Evolutionary conservation across 225 moss, liverwort and hornwort genomes (phyloP).

Genomic region (Takakia lepidozioides): DNA sequence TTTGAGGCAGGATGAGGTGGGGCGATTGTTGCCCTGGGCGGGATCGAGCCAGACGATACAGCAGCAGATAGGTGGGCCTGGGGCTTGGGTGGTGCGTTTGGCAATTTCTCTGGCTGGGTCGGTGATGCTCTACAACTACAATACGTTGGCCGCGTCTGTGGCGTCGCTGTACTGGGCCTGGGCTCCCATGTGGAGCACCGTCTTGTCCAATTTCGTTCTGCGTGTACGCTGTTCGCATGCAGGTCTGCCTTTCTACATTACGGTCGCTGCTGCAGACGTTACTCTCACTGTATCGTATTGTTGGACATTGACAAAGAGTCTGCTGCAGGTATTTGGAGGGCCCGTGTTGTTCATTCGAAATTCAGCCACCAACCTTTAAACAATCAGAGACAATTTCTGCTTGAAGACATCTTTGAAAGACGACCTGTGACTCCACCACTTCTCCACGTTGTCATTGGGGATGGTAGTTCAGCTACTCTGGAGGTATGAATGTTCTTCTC

Average conservation of each 20-base stretch:
- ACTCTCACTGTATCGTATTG: too few relatives aligned
- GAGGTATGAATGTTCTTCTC: slow-evolving; percentile 25
- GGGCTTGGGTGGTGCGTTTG: slow-evolving; percentile 53
- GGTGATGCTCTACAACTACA: slow-evolving; percentile 47
- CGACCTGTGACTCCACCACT: slow-evolving; percentile 23
- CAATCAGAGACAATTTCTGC: slow-evolving; percentile 25
- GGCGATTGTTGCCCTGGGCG: slow-evolving; percentile 72
- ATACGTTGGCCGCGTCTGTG: slow-evolving; percentile 53
- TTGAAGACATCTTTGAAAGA: slow-evolving; percentile 51
- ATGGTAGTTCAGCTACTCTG: slow-evolving; percentile 66
- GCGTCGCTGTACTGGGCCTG: slow-evolving; percentile 91
- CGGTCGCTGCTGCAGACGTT: too few relatives aligned
- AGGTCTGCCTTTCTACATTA: too few relatives aligned
- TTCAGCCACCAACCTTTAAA: slow-evolving; percentile 28
- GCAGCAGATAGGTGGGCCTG: slow-evolving; percentile 58
- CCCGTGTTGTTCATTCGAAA: slow-evolving; percentile 42
- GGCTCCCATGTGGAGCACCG: slow-evolving; percentile 69
- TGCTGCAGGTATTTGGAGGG: slow-evolving; percentile 89
- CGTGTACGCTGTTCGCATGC: slow-evolving; percentile 79
- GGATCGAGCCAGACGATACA: slow-evolving; percentile 63
- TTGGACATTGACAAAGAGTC: too few relatives aligned
- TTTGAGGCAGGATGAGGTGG: slow-evolving; percentile 45
- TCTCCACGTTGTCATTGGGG: slow-evolving; percentile 61
- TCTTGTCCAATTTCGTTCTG: slow-evolving; percentile 55
- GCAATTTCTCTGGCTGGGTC: slow-evolving; percentile 67